Base-by-base conservation (phyloP, 1,284 basidiomycete species). In the Takashimella tepidaria region DNA sequence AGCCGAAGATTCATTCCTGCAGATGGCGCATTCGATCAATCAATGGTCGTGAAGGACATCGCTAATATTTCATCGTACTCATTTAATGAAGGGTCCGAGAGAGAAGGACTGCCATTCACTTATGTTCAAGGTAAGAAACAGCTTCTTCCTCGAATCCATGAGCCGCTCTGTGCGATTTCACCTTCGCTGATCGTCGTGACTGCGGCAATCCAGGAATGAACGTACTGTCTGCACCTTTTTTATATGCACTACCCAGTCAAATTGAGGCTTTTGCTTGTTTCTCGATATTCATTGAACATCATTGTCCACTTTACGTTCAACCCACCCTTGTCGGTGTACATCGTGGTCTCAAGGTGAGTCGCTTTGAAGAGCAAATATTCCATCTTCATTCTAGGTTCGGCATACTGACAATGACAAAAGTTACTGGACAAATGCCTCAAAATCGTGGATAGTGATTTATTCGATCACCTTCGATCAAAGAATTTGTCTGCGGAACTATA, bases 401-500 rank as follows among this genome's bases (percentile, higher is more conserved):
- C 24, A 3, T 13, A 16, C 26, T 12, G 19, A 16, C 5, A 13
- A 20, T 19, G 48, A 2, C 20, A 20, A 16, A 25, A 97, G 92
- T 82, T 98, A 11, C 80, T 98, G 5, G 95, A 98, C 70, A 82
- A 85, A 58, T 98, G 92, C 68, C 78, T 98, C 21, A 85, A 90
- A 68, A 86, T 91, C 45, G 86, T 96, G 11, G 95, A 98, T 69
- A 83, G 85, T 0, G 87, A 92, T 43, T 80, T 98, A 16, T 95
- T 83, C 68, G 79, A 80, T 12, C 82, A 92, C 73, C 78, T 98
- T 41, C 83, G 87, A 27, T 86, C 85, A 40, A 95, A 93, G 71
- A 93, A 93, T 60, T 82, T 98, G n/a, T 88, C 86, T n/a, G 95
- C 95, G 4, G 92, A 98, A 70, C 84, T 98, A 31, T 98, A 98